A percentile compares a stretch with the other conserved stretches of the same genome.
Evolutionary conservation across 1,139 yeast genomes (phyloP).

Genomic region (Blastobotrys buckinghamii): DNA sequence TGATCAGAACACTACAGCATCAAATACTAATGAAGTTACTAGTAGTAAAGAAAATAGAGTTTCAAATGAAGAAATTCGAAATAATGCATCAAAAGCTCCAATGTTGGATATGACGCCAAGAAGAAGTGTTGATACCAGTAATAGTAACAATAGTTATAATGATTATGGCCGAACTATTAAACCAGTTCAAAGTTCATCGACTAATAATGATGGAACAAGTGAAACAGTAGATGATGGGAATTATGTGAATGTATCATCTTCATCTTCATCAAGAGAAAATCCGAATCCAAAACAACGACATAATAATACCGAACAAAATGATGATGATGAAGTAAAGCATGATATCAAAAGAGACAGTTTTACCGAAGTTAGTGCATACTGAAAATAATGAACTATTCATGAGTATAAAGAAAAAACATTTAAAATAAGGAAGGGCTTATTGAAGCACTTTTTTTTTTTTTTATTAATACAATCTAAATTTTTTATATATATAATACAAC

Average conservation of each 20-base stretch:
- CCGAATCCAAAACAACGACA: neutral
- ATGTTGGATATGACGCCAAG: neutral
- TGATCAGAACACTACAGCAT: neutral
- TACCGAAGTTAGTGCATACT: constrained; percentile 29
- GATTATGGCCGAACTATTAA: neutral
- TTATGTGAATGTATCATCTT: constrained; percentile 1
- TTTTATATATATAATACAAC: too few relatives aligned
- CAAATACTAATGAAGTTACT: neutral
- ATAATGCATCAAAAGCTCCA: neutral
- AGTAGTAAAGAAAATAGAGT: neutral
- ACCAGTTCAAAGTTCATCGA: neutral
- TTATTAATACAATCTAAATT: too few relatives aligned
- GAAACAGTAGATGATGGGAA: neutral
- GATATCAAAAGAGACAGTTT: constrained; percentile 25
- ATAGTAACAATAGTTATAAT: neutral
- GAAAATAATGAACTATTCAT: constrained; percentile 1
- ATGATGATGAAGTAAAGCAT: constrained; percentile 10
- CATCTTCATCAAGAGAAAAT: neutral
- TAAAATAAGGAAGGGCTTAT: too few relatives aligned
- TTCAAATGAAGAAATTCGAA: too few relatives aligned
- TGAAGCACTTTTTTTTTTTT: too few relatives aligned
- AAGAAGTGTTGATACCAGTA: neutral
- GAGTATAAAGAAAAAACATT: too few relatives aligned
- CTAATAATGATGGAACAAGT: neutral
- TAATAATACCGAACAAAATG: constrained; percentile 1